phyloP scores from a whole-genome alignment of 495 filamentous ascomycete genomes.

The Lasiosphaeria miniovina region DNA sequence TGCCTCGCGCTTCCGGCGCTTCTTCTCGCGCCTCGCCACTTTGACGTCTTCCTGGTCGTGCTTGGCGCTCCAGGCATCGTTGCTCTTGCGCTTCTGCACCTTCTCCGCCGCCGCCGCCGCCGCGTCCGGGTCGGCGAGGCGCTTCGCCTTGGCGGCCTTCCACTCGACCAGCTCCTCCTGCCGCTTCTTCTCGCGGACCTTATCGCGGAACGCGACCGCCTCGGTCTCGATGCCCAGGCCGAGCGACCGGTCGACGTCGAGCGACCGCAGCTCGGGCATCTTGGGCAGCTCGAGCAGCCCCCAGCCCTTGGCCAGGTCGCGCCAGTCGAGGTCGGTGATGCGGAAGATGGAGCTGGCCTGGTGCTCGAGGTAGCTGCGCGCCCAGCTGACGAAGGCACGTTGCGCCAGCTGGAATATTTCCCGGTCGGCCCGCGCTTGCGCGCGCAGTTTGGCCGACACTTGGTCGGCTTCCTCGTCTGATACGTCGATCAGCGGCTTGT shows the following conservation, averaged over 20 bases:
- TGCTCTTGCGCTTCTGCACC: conserved; percentile 47
- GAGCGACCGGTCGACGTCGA: conserved; percentile 65
- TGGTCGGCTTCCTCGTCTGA: conserved; percentile 54
- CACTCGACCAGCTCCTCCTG: conserved; percentile 42
- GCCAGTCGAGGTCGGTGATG: conserved; percentile 77
- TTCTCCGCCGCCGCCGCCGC: conserved; percentile 30
- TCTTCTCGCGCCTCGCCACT: conserved; percentile 68
- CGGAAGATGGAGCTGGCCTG: conserved; percentile 89
- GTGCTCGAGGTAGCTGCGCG: conserved; percentile 87
- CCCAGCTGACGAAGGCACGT: conserved; percentile 88
- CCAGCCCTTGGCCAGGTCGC: conserved; percentile 75
- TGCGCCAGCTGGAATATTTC: conserved; percentile 84
- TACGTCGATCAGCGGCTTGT: conserved; percentile 44
- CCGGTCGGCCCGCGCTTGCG: conserved; percentile 65
- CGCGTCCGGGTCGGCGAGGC: conserved; percentile 43
- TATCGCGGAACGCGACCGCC: conserved; percentile 70
- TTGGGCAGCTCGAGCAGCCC: conserved; percentile 77
- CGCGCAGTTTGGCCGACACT: conserved; percentile 56
- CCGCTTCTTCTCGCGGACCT: conserved; percentile 68
- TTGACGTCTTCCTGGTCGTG: conserved; percentile 65
- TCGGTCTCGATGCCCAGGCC: conserved; percentile 81
- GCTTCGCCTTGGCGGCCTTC: conserved; percentile 26
- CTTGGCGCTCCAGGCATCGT: conserved; percentile 82
- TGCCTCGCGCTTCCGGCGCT: conserved; percentile 66
- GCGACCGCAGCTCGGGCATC: conserved; percentile 85